phyloP scores from a whole-genome alignment of 1,139 yeast genomes.

The Yamadazyma diospyri region DNA sequence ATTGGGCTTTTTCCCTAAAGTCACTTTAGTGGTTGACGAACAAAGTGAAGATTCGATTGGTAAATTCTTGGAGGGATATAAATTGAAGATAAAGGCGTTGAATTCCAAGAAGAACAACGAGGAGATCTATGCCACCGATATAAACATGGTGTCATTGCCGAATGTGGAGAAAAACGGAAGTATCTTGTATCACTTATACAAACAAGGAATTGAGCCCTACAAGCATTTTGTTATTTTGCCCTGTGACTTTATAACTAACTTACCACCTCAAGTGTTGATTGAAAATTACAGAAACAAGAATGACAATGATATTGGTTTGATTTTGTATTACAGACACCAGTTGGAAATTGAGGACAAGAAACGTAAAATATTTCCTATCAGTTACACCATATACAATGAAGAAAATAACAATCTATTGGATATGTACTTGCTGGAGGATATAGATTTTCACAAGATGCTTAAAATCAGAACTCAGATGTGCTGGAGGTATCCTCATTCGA shows the following conservation, averaged over 20 bases:
- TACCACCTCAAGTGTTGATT: constrained; percentile 84
- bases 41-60: constrained; percentile 25
- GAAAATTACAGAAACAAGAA: constrained; percentile 76
- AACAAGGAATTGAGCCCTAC: constrained; percentile 30
- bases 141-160: constrained; percentile 38
- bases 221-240: constrained; percentile 73
- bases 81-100: constrained; percentile 14
- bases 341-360: constrained; percentile 80
- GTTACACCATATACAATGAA: constrained; percentile 41
- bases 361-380: constrained; percentile 46
- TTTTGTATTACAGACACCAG: constrained; percentile 66
- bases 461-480: constrained; percentile 81
- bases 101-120: constrained; percentile 6
- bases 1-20: constrained; percentile 68
- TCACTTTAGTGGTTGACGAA: constrained; percentile 35
- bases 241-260: constrained; percentile 88
- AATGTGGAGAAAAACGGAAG: constrained; percentile 61
- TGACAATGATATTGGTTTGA: constrained; percentile 64
- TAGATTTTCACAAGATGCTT: constrained; percentile 64
- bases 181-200: constrained; percentile 47
- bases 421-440: constrained; percentile 60
- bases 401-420: constrained; percentile 62
- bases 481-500: constrained; percentile 81
- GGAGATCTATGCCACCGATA: constrained; percentile 18
- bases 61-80: constrained; percentile 49